Evolutionary conservation across 495 filamentous ascomycete species (phyloP), one percentile per base, ranked within the genome.

Genomic region (Annulohypoxylon nitens): DNA sequence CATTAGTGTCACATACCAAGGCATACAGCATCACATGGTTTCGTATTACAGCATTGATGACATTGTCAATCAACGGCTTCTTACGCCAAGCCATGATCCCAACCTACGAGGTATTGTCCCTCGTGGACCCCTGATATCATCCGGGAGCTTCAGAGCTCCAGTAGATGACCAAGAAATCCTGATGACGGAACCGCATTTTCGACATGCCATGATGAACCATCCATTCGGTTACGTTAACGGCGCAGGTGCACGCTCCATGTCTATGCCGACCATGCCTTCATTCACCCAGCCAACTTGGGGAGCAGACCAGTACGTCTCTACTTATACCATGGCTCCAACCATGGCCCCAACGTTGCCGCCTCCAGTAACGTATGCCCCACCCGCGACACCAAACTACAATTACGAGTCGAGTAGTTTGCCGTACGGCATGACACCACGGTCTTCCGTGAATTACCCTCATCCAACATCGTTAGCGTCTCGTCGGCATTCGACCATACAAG

Each of bases 1-100:
- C 0, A 93, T 97, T 77, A 93, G 90, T 64, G 87, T 97, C 26
- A 90, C 86, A 2, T 86, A 92, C 51, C 81, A 88, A 16, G 89
- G 89, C 7, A 82, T 92, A 4, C 88, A 87, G 3, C 94, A 95
- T 77, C 93, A 97, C 73, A 81, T 98, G 57, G 93, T 97, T 45
- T 95, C 92, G 0, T 98, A 97, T 78, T 98, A 97, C 83, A 92
- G 83, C 41, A 84, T 94, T 25, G 88, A 91, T 2, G 93, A 97
- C 75, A 90, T 94, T 47, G 85, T 91, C 71, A 86, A 84, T 65
- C 82, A 86, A 12, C 80, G 72, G 20, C 82, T 97, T n/a, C 85
- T 80, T 50, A 87, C 88, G 2, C 92, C 92, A 0, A 83, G 85
- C n/a, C 45, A 70, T 0, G 53, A 64, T 11, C 30, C 55, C 0